Base-by-base conservation (phyloP, 2,329 filamentous ascomycete species). In the Thelonectria blattea region DNA sequence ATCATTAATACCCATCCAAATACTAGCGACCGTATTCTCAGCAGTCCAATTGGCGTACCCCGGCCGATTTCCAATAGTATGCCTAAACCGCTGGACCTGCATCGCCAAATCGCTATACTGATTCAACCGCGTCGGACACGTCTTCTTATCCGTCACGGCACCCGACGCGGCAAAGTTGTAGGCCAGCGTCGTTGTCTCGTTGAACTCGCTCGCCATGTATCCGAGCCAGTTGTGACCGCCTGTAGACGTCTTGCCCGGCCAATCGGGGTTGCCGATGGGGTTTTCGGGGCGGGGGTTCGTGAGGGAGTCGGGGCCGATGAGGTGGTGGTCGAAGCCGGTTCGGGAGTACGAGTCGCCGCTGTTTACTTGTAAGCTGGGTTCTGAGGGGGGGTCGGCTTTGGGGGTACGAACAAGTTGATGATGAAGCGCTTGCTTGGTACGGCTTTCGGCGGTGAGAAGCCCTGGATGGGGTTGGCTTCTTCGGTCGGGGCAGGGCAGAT, bases 1-100 rank as follows among this genome's bases (percentile, higher is more conserved):
- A 14, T 58, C 56, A 22, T 58, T 58, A 22, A 30, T 37, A 10
- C 43, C 49, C 22, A 58, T 42, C 56, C 56, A 58, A 6, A 58
- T 48, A 5, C 42, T 34, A 2, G 56, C 56, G 3, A 58, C 20
- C 3, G 56, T 20, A 14, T 27, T 58, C 4, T 41, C 30, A 0
- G 49, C 42, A 5, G 49, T 58, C 56, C 56, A 58, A 8, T 49
- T 32, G 10, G 45, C 37, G n/a, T 24, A 52, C 3, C 9, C n/a
- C 1, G 42, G 56, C 32, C 34, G 42, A 9, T 11, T 22, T 15
- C 49, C 24, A 9, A 58, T 46, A 7, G 43, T 52, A 10, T 17
- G 14, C 4, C 52, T 39, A 17, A 58, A 58, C 17, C 48, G 34
- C 22, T 15, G 32, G 7, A 58, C 56, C 27, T 54, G 56, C 7